Evolutionary conservation across 176 grass and related monocot genomes (phyloP), one percentile per base, ranked within the genome.

Genomic region (Rhynchospora pubera): DNA sequence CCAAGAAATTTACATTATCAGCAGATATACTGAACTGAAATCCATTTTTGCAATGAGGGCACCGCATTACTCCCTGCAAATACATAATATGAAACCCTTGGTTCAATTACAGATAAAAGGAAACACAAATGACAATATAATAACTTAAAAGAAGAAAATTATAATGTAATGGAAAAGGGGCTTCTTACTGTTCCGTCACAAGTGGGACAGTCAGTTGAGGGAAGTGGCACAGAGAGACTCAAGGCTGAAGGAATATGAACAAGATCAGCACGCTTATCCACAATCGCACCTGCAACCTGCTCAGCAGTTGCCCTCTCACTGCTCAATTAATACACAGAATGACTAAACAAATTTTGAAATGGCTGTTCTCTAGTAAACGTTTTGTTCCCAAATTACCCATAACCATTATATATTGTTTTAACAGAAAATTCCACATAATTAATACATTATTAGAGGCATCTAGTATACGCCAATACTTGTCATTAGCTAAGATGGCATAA

Each of bases 121-220:
- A 15, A 57, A 57, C 4, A 57, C 53, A 57, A 13, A 57, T 15
- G 5, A 57, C 53, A 57, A 57, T 51, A 57, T 57, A 13, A n/a
- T n/a, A n/a, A n/a, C 4, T 56, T 56, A 16, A 4, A 62, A 84
- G 13, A 26, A 83, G 9, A 9, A 26, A 51, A 64, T 22, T n/a
- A 42, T 45, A 39, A 12, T 81, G 45, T 58, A 57, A 57, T 57
- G 11, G 53, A 15, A 57, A 57, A 4, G 15, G 15, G 24, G 24
- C 18, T 39, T 64, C 85, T 86, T 86, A 86, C 85, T 1, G 85
- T 74, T 45, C 85, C 85, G 75, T 86, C 85, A 55, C 85, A 86
- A 79, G 6, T 82, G 4, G 65, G 78, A 56, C 85, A 86, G 30
- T 82, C 78, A 74, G 80, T 86, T 39, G 65, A 81, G 15, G 85